Evolutionary conservation across 2,329 filamentous ascomycete genomes (phyloP).

Genomic region (Pyricularia sp.): DNA sequence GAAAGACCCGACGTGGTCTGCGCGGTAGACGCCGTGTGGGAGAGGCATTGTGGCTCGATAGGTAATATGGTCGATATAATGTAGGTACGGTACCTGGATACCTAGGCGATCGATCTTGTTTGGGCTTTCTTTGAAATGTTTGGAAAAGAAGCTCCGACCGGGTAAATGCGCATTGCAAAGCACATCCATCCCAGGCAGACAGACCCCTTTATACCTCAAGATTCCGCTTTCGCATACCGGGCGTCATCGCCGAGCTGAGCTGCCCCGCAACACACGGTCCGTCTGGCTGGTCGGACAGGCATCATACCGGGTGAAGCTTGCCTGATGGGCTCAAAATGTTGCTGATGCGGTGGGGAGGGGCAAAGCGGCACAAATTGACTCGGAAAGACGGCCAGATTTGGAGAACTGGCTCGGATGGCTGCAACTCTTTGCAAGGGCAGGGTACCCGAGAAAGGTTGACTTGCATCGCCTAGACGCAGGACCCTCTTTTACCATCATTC

Average conservation of each 20-base stretch:
- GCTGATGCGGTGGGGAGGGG: neutral
- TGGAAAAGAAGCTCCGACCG: too few relatives aligned
- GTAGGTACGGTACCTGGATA: neutral
- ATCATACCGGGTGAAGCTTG: neutral
- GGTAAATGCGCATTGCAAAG: neutral
- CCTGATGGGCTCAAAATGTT: neutral
- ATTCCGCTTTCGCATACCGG: neutral
- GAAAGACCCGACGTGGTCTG: slow-evolving; percentile 67
- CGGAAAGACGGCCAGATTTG: slow-evolving; percentile 6
- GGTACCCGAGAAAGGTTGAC: neutral
- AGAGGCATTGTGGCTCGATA: slow-evolving; percentile 5
- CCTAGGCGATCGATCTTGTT: neutral
- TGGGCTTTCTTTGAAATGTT: too few relatives aligned
- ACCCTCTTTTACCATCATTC: neutral
- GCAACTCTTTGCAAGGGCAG: neutral
- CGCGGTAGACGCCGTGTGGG: slow-evolving; percentile 30
- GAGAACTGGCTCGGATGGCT: slow-evolving; percentile 1
- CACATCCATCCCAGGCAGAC: neutral
- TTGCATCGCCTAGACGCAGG: slow-evolving; percentile 8
- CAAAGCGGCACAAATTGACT: neutral
- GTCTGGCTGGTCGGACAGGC: neutral
- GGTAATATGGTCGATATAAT: neutral
- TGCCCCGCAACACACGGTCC: neutral
- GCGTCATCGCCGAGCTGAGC: neutral
- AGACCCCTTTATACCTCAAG: neutral